These are phyloP conservation scores for Coniochaeta ligniaria DNA, from an alignment of 2,329 filamentous ascomycete species.

Conservation along the genomic window DNA sequence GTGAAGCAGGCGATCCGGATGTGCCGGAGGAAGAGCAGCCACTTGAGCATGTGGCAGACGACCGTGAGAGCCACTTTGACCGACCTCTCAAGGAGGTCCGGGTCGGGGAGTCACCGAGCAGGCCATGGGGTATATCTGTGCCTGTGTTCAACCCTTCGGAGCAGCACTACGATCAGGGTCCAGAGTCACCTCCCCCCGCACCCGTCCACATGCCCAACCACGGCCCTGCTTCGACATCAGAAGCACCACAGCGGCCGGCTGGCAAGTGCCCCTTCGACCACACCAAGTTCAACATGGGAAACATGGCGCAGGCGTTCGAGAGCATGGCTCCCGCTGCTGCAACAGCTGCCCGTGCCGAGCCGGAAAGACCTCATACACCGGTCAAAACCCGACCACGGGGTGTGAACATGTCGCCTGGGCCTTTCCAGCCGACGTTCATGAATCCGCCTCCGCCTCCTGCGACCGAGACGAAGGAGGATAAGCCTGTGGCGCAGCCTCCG, in stretches of 20 bases:
- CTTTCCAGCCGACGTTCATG: conserved; percentile 38
- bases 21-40: conserved; percentile 20
- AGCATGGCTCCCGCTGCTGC: conserved; percentile 1
- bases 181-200: conserved; percentile 50
- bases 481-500: conserved; percentile 18
- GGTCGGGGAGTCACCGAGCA: conserved; percentile 87
- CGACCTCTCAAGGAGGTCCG: conserved; percentile 79
- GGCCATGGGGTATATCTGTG: conserved; percentile 87
- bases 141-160: conserved; percentile 46
- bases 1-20: conserved; percentile 17
- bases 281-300: conserved; percentile 15
- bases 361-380: conserved; percentile 12
- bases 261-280: conserved; percentile 52
- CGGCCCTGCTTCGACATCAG: neutral
- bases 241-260: conserved; percentile 7
- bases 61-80: conserved; percentile 71
- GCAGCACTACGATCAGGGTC: conserved; percentile 17
- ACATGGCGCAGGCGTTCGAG: conserved; percentile 6
- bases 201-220: conserved; percentile 29
- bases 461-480: conserved; percentile 16
- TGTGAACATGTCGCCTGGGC: neutral
- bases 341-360: neutral
- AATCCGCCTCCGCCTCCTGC: conserved; percentile 24
- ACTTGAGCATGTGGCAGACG: conserved; percentile 39
- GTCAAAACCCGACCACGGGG: conserved; percentile 10